Conservation (phyloP, 331 rosid genomes). For the Malus hybrid region DNA sequence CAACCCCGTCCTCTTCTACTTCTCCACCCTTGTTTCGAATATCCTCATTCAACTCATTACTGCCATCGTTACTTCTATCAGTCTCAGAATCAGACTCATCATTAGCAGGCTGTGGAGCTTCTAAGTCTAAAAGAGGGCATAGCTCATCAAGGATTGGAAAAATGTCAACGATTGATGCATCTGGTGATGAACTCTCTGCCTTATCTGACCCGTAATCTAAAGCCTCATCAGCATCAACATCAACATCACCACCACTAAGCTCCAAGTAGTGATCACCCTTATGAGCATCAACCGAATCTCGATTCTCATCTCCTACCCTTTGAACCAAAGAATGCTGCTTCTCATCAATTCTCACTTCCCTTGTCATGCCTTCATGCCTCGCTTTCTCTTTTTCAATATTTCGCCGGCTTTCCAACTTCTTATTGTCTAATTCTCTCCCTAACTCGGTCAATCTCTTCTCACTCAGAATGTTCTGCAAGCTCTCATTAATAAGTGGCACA, state of each 20-base stretch:
- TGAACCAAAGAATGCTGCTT: conserved; percentile 40
- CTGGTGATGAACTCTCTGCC: conserved; percentile 77
- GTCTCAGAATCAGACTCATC: conserved; percentile 52
- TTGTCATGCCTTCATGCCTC: conserved; percentile 23
- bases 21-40: conserved; percentile 28
- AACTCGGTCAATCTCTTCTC: conserved; percentile 20
- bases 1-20: conserved; percentile 36
- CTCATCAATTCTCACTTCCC: conserved; percentile 42
- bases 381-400: conserved; percentile 33
- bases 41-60: conserved; percentile 50
- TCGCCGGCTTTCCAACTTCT: conserved; percentile 35
- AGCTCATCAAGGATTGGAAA: conserved; percentile 86
- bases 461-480: conserved; percentile 12
- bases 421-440: conserved; percentile 24
- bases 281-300: conserved; percentile 9
- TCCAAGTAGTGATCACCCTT: conserved; percentile 36
- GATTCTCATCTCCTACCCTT: conserved; percentile 2
- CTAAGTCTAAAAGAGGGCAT: conserved; percentile 64
- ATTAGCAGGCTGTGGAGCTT: conserved; percentile 39
- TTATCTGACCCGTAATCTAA: conserved; percentile 50
- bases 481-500: conserved; percentile 33
- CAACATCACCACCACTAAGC: conserved; percentile 27
- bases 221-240: conserved; percentile 25
- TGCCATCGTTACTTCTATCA: conserved; percentile 41
- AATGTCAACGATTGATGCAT: conserved; percentile 89